Evolutionary conservation across 768 basidiomycete species (phyloP).

Genomic region (Mycena alexandri): DNA sequence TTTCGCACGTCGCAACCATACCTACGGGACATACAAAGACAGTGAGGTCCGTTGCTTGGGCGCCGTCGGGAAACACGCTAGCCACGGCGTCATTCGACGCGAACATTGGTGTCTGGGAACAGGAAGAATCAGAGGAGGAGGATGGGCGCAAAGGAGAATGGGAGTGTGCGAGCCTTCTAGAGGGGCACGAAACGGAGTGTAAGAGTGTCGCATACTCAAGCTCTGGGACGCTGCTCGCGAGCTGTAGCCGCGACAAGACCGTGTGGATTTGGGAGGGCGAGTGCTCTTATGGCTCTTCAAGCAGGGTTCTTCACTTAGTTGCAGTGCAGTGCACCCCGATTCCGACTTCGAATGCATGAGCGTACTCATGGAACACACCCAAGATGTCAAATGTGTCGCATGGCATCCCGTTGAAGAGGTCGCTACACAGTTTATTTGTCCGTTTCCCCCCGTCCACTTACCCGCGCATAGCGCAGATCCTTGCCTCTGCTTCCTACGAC

Average conservation of each 20-base stretch:
- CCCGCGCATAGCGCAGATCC: slow-evolving; percentile 69
- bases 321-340: slow-evolving; percentile 82
- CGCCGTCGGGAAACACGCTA: slow-evolving; percentile 87
- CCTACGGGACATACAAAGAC: slow-evolving; percentile 90
- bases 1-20: slow-evolving; percentile 74
- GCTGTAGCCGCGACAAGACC: slow-evolving; percentile 95
- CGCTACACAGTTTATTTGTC: slow-evolving; percentile 37
- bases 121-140: slow-evolving; percentile 56
- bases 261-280: slow-evolving; percentile 99
- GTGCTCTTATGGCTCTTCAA: slow-evolving; percentile 29
- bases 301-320: slow-evolving; percentile 13
- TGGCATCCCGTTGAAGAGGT: slow-evolving; percentile 99
- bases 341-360: slow-evolving; percentile 94
- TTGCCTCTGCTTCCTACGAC: slow-evolving; percentile 97
- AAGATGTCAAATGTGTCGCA: slow-evolving; percentile 94
- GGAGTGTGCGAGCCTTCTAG: slow-evolving; percentile 89
- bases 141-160: slow-evolving; percentile 69
- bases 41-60: slow-evolving; percentile 89
- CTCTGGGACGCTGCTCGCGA: slow-evolving; percentile 88
- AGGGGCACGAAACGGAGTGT: slow-evolving; percentile 98
- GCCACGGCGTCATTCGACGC: slow-evolving; percentile 96
- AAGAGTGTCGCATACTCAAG: slow-evolving; percentile 89
- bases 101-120: slow-evolving; percentile 92
- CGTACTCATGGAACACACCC: slow-evolving; percentile 96
- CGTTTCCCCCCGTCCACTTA: slow-evolving; percentile 24